phyloP scores from a whole-genome alignment of 768 basidiomycete species.

The Trametes coccinea region DNA sequence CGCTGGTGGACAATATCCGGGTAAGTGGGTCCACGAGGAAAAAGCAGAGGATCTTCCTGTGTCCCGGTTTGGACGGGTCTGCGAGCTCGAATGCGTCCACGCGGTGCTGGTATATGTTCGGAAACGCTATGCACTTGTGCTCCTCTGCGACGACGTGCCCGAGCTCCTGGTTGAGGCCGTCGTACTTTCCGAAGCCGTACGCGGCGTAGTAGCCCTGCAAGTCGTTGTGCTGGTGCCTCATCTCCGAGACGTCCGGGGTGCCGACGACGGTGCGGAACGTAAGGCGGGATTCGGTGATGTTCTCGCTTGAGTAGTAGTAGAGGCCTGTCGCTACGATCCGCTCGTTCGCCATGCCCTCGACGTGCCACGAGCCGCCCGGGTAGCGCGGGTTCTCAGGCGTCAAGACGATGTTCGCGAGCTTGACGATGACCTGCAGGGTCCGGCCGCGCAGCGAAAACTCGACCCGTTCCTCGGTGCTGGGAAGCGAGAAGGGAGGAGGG shows the following conservation, averaged over 20 bases:
- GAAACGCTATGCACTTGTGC: slow-evolving; percentile 37
- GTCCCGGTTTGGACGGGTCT: slow-evolving; percentile 37
- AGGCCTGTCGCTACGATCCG: slow-evolving; percentile 11
- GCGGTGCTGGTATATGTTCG: slow-evolving; percentile 40
- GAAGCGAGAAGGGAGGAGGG: background rate
- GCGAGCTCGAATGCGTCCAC: slow-evolving; percentile 38
- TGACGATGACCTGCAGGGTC: slow-evolving; percentile 40
- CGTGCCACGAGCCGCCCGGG: slow-evolving; percentile 37
- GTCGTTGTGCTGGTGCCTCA: slow-evolving; percentile 8
- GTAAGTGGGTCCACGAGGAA: slow-evolving; percentile 39
- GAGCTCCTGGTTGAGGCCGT: slow-evolving; percentile 25
- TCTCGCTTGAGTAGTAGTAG: slow-evolving; percentile 32
- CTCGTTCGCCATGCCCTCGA: slow-evolving; percentile 34
- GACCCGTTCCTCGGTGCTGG: background rate
- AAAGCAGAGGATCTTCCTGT: slow-evolving; percentile 40
- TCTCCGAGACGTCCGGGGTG: background rate
- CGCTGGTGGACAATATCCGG: slow-evolving; percentile 32
- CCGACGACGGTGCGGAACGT: slow-evolving; percentile 33
- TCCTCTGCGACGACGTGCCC: slow-evolving; percentile 32
- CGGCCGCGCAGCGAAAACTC: slow-evolving; percentile 13
- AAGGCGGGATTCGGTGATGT: slow-evolving; percentile 35
- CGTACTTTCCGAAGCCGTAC: slow-evolving; percentile 7
- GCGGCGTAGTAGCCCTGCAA: background rate
- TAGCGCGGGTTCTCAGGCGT: slow-evolving; percentile 5
- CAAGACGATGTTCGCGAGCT: slow-evolving; percentile 38